Evolutionary conservation across 768 basidiomycete genomes (phyloP), one percentile per base, ranked within the genome.

Genomic region (Lactarius vividus): DNA sequence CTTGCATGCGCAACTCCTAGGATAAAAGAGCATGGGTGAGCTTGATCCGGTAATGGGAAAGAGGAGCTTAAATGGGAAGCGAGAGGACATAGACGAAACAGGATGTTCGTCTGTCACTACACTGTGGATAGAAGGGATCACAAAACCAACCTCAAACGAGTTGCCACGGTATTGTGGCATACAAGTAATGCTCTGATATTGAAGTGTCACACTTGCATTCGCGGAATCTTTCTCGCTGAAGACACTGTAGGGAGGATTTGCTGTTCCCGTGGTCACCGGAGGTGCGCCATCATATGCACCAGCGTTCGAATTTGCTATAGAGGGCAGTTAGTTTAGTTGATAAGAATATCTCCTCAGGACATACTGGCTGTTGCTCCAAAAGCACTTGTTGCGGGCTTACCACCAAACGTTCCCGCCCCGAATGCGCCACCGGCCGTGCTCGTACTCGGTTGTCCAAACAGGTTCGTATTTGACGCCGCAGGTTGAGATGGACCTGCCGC

Each of bases 121-220:
- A 52, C 23, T 26, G 13, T 26, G 54, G 56, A 58, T 58, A 66
- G 42, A 58, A 61, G 26, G 16, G 67, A 65, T 39, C 65, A 71
- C 16, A 23, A 15, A 59, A 56, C 76, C 65, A 66, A 79, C 68
- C 73, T 80, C 73, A 67, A 91, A 84, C 26, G 92, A 95, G 66
- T 83, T 87, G 49, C 89, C 88, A 65, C 82, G 77, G 73, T 94
- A 96, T 20, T 83, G 82, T 18, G 89, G 89, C 82, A 89, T 92
- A 68, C 88, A 88, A 20, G 88, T 84, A 61, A 94, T 93, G 42
- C 87, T 84, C 75, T 96, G 93, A 75, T 89, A 96, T 67, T 91
- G 88, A 49, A 89, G 79, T 5, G 79, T 84, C 15, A 77, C 64
- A 58, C 59, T 79, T 20, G 78, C 69, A 64, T 77, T 82, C 10